These are phyloP conservation scores for Debaryomyces fabryi DNA, from an alignment of 1,139 yeast species.

Conservation along the genomic window DNA sequence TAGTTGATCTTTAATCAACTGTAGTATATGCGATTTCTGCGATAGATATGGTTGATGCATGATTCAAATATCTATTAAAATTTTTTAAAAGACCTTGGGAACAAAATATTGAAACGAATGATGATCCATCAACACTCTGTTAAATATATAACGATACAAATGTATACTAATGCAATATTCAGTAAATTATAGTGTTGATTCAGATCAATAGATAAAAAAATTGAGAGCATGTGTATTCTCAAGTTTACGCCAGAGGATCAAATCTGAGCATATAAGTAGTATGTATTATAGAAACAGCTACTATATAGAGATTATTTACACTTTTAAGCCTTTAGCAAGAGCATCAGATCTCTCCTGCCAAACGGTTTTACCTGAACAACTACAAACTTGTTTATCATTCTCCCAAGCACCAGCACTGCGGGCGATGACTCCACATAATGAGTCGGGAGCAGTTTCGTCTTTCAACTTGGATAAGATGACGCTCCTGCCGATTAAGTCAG, in stretches of 20 bases:
- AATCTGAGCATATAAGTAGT: background rate
- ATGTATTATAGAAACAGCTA: background rate
- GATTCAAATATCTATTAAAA: background rate
- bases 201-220: background rate
- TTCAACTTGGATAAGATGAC: slow-evolving; percentile 58
- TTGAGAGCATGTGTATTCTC: slow-evolving; percentile 4
- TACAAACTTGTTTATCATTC: slow-evolving; percentile 88
- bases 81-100: background rate
- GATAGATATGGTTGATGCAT: slow-evolving; percentile 19
- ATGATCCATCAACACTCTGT: background rate
- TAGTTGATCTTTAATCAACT: slow-evolving; percentile 27
- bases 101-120: background rate
- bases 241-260: slow-evolving; percentile 2
- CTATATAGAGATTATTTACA: slow-evolving; percentile 11
- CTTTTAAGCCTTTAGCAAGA: slow-evolving; percentile 50
- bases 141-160: background rate
- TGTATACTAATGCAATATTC: background rate
- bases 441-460: slow-evolving; percentile 42
- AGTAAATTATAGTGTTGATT: background rate
- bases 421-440: slow-evolving; percentile 85
- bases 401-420: slow-evolving; percentile 98
- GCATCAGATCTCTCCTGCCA: slow-evolving; percentile 95
- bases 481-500: slow-evolving; percentile 79
- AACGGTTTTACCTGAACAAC: slow-evolving; percentile 91
- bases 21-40: slow-evolving; percentile 15